phyloP scores from a whole-genome alignment of 106 monocot genomes.

The Allium fistulosum region DNA sequence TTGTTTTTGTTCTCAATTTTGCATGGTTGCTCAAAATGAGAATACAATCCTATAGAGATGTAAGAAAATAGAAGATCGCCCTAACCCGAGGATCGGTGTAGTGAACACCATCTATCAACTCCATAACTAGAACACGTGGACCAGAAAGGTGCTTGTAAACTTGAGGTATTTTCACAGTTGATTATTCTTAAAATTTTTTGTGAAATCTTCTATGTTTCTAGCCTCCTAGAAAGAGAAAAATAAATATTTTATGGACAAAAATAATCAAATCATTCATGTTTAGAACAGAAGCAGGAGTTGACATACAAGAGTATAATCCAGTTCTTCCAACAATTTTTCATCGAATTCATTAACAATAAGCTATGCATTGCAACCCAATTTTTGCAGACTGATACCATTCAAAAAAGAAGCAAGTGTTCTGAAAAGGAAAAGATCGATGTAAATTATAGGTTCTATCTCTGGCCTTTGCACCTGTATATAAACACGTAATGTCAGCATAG shows the following conservation, averaged over 20 bases:
- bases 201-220: conserved; percentile 93
- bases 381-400: conserved; percentile 93
- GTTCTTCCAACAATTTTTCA: conserved; percentile 96
- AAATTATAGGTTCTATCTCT: conserved; percentile 95
- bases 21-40: too few species aligned
- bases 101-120: conserved; percentile 96
- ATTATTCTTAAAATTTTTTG: conserved; percentile 91
- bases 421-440: conserved; percentile 95
- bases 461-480: conserved; percentile 77
- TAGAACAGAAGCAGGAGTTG: neutral
- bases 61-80: too few species aligned
- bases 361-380: conserved; percentile 97
- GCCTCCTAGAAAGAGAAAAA: conserved; percentile 55
- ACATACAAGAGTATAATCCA: conserved; percentile 91
- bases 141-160: conserved; percentile 88
- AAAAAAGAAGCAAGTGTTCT: conserved; percentile 96
- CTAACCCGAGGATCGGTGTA: conserved; percentile 91
- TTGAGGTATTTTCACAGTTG: conserved; percentile 95
- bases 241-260: neutral
- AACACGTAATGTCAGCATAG: neutral
- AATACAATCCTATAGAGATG: too few species aligned
- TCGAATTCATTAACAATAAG: conserved; percentile 99
- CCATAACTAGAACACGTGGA: conserved; percentile 85
- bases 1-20: too few species aligned
- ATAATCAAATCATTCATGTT: neutral